Evolutionary conservation across 176 grass and related monocot genomes (phyloP).

Genomic region (barley (Hordeum vulgare)): MorexV3_pseudomolecules_assembly NC_058522.1:484196745-484197244

Average conservation of each 20-base stretch:
- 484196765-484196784: conserved; percentile 34
- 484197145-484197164: conserved; percentile 30
- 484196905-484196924: conserved; percentile 26
- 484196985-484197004: conserved; percentile 19
- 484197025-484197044: conserved; percentile 22
- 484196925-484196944: conserved; percentile 21
- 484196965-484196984: conserved; percentile 21
- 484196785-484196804: conserved; percentile 9
- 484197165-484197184: background rate
- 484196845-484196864: background rate
- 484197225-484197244: too few species aligned
- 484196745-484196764: conserved; percentile 34
- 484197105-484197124: conserved; percentile 46
- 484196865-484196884: conserved; percentile 22
- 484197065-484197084: background rate
- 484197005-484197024: conserved; percentile 31
- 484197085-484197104: conserved; percentile 22
- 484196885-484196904: conserved; percentile 14
- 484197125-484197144: conserved; percentile 13
- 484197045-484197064: background rate
- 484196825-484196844: conserved; percentile 29
- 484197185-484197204: conserved; percentile 18
- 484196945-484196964: conserved; percentile 12
- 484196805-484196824: conserved; percentile 52
- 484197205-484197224: background rate